phyloP scores from a whole-genome alignment of 148 eudicot genomes.

The Limonium bicolor region DNA sequence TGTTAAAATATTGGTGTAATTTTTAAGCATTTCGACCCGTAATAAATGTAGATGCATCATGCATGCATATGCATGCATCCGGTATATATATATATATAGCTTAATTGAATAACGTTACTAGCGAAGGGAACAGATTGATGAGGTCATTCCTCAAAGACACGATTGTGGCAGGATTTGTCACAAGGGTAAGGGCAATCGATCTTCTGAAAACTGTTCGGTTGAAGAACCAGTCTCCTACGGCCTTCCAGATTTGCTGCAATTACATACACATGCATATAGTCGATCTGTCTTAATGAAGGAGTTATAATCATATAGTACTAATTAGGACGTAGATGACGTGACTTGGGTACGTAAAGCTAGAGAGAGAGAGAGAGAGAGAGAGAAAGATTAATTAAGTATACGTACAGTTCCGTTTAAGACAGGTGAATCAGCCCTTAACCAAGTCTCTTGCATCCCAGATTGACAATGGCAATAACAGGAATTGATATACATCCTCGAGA shows the following conservation, averaged over 20 bases:
- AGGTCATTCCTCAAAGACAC: not conserved
- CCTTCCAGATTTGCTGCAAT: slow-evolving; percentile 6
- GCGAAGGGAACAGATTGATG: too few species aligned
- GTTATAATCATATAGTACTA: not conserved
- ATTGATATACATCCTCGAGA: slow-evolving; percentile 3
- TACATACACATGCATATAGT: not conserved
- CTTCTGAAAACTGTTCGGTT: not conserved
- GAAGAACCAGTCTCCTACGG: slow-evolving; percentile 4
- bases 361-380: not conserved
- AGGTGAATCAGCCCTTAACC: slow-evolving; percentile 1
- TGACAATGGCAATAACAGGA: slow-evolving; percentile 4
- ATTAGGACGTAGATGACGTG: too few species aligned
- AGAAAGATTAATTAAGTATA: too few species aligned
- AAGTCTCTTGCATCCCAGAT: slow-evolving; percentile 4
- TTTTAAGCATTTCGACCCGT: too few species aligned
- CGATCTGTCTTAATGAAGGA: not conserved
- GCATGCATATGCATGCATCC: too few species aligned
- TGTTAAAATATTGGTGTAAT: too few species aligned
- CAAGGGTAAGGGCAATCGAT: slow-evolving; percentile 4
- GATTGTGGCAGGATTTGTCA: slow-evolving; percentile 4
- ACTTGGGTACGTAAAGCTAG: not conserved
- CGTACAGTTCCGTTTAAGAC: not conserved
- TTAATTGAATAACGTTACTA: too few species aligned
- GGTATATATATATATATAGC: too few species aligned
- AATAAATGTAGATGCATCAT: too few species aligned